phyloP scores from a whole-genome alignment of 2,329 filamentous ascomycete genomes.

The Scorias spongiosa region DNA sequence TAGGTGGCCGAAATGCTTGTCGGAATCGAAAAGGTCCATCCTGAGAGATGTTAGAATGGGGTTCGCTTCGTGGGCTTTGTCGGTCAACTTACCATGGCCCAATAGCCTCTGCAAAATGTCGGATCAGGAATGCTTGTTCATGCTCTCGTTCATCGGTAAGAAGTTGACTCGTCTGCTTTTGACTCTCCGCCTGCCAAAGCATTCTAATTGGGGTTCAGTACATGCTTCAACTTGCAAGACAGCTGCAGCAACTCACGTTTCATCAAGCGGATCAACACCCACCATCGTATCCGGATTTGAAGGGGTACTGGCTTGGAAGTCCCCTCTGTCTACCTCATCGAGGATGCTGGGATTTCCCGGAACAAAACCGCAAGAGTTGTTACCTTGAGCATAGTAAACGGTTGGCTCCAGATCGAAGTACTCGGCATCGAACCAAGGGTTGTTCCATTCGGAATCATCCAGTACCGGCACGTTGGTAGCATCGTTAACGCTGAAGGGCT shows the following conservation, averaged over 20 bases:
- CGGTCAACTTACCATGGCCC: constrained; percentile 37
- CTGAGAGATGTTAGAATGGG: constrained; percentile 5
- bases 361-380: constrained; percentile 19
- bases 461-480: not conserved
- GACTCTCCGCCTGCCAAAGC: constrained; percentile 16
- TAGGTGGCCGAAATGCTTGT: constrained; percentile 44
- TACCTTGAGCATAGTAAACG: constrained; percentile 14
- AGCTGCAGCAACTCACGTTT: too few species aligned
- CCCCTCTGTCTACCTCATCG: constrained; percentile 17
- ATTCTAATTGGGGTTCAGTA: constrained; percentile 1
- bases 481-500: not conserved
- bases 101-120: constrained; percentile 44
- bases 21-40: constrained; percentile 40
- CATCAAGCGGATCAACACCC: too few species aligned
- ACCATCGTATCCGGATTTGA: not conserved
- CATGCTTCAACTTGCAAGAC: too few species aligned
- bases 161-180: constrained; percentile 17
- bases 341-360: constrained; percentile 17
- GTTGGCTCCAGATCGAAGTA: constrained; percentile 19
- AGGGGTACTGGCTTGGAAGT: constrained; percentile 4
- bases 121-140: constrained; percentile 43
- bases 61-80: too few species aligned
- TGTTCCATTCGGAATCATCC: not conserved
- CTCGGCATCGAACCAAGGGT: constrained; percentile 12
- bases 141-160: constrained; percentile 30